Evolutionary conservation across 805 yeast genomes (phyloP), one percentile per base, ranked within the genome.

Genomic region (Teunomyces gatunensis): DNA sequence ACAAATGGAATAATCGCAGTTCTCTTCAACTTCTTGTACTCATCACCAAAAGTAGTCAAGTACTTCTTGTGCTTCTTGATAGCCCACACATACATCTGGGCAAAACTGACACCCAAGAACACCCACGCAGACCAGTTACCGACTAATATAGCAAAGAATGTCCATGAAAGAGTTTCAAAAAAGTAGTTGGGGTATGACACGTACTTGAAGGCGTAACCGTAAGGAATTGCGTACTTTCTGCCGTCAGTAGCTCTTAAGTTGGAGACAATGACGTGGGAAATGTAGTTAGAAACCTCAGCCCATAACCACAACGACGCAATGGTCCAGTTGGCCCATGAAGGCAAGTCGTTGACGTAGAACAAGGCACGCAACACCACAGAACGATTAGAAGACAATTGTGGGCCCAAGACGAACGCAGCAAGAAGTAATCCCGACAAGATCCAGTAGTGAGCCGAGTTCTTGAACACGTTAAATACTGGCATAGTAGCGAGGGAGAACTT

Each of bases 161-260:
- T 61, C 96, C 97, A 94, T 1, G 84, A 74, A 55, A 85, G 68
- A 39, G 80, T 71, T 74, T 94, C 99, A 65, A 90, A 92, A 56
- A 89, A 85, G 67, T 94, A 94, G 72, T 94, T 94, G 55, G 99
- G 99, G 66, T 89, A 87, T n/a, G 94, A 83, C 30, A 91, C 87
- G 48, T 75, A 67, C 50, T 80, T 76, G 63, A 94, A 94, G 7
- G 92, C 87, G 57, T 88, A 95, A 15, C 96, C 97, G 51, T 76
- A 75, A 18, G 98, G 95, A 56, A 87, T 84, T 42, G 72, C 78
- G 54, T 85, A 85, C 49, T 77, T 83, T 56, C 67, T 71, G 7
- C 64, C 54, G 48, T 76, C 81, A 44, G 80, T 71, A 3, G 76
- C 59, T 57, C 94, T 77, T 54, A 87, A 69, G 25, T 69, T 58